Base-by-base conservation (phyloP, 176 grass and related monocot genomes). In the Calamus simplicifolius region DNA sequence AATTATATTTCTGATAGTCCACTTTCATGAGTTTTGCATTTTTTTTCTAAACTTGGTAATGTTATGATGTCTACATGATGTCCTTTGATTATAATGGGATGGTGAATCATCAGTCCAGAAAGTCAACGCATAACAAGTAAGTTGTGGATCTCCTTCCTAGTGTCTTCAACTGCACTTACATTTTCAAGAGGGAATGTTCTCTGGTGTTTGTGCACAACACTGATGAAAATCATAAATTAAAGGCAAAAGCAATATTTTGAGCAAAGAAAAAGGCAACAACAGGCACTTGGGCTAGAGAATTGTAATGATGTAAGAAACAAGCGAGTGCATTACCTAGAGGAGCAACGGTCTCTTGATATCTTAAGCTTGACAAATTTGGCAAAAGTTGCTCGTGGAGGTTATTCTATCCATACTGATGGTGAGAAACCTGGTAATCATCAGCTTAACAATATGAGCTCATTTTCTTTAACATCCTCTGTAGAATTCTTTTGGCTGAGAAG, bases 241-340 rank as follows among this genome's bases (percentile, higher is more conserved):
- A 97, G 93, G 56, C 93, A 97, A 79, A 91, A 83, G 58, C 93
- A 91, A 66, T 97, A 92, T 75, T 97, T 97, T 54, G 84, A 97
- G 23, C 87, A 91, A 64, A 97, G 86, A 79, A 88, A 84, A 75
- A 68, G 81, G 51, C 86, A 79, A 35, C 87, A 91, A 35, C 81
- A 88, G 31, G 54, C 25, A 57, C 43, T 52, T 61, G 70, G 56
- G 56, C 48, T 61, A 50, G 72, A 82, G 28, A 80, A 66, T 69
- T 75, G 71, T 69, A 73, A 64, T 67, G 78, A 66, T 18, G 2
- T 26, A 18, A 68, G 48, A 19, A 70, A 60, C 4, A 64, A 60
- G 19, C 69, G 58, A 51, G 68, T 65, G 61, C 75, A 74, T n/a
- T 54, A 31, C 62, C 63, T 27, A 64, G 73, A 77, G 72, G 70